Evolutionary conservation across 495 filamentous ascomycete species (phyloP).

Genomic region (Xylaria acuta): DNA sequence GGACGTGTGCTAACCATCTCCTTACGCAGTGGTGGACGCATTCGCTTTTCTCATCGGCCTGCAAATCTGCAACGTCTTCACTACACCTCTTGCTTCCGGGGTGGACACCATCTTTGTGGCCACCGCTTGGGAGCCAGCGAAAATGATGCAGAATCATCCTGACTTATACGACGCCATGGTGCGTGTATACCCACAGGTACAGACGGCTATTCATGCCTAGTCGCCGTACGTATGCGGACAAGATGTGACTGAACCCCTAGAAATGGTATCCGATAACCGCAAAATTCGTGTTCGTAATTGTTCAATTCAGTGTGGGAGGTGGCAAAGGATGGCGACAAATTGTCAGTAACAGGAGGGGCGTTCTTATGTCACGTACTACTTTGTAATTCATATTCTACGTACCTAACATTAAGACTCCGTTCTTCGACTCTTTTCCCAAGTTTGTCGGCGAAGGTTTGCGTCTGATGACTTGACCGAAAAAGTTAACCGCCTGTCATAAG

Average conservation of each 20-base stretch:
- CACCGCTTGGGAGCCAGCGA: constrained; percentile 86
- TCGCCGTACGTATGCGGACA: not conserved
- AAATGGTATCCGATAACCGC: not conserved
- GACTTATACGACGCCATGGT: constrained; percentile 81
- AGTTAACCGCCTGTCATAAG: not conserved
- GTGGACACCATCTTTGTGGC: constrained; percentile 87
- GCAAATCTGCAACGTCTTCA: constrained; percentile 85
- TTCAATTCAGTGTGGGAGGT: not conserved
- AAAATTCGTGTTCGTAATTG: not conserved
- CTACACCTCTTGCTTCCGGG: constrained; percentile 76
- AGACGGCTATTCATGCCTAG: constrained; percentile 55
- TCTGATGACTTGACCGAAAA: not conserved
- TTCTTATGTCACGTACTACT: not conserved
- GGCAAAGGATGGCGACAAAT: not conserved
- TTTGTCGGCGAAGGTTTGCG: not conserved
- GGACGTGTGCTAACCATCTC: constrained; percentile 13
- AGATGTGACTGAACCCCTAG: not conserved
- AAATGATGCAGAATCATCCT: constrained; percentile 80
- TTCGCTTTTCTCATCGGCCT: constrained; percentile 66
- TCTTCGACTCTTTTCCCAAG: not conserved
- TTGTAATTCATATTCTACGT: constrained; percentile 12
- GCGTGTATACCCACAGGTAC: constrained; percentile 80
- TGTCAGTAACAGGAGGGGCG: not conserved
- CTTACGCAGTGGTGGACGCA: constrained; percentile 42
- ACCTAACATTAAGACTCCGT: not conserved